Percentiles rank a stretch among this genome's conserved stretches.
Conservation (phyloP, 495 filamentous ascomycete genomes). For the Aeminium ludgeri region DNA sequence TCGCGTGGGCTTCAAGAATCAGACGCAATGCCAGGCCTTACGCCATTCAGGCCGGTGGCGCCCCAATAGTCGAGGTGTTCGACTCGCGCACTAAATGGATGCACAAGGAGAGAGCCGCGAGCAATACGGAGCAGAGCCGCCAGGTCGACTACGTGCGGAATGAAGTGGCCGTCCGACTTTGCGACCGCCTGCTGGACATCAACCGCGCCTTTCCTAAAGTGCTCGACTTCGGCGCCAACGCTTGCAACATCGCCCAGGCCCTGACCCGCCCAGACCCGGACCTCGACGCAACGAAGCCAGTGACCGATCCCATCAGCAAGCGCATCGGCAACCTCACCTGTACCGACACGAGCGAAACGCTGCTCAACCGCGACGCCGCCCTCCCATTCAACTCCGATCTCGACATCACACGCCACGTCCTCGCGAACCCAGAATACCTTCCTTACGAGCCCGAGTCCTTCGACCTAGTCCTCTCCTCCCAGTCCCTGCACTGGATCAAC, state of each 20-base stretch:
- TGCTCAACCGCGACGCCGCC: constrained; percentile 69
- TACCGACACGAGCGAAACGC: constrained; percentile 57
- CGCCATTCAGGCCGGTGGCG: constrained; percentile 58
- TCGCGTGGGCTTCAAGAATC: too few species aligned
- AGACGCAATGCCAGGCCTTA: constrained; percentile 33
- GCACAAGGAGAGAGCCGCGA: constrained; percentile 74
- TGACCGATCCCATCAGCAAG: constrained; percentile 44
- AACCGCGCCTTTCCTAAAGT: constrained; percentile 69
- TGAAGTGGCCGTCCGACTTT: constrained; percentile 71
- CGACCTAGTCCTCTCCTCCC: constrained; percentile 71
- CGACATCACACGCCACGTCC: constrained; percentile 50
- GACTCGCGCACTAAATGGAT: constrained; percentile 69
- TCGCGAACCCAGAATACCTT: constrained; percentile 50
- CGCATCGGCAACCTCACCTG: constrained; percentile 57
- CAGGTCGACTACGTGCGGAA: constrained; percentile 82
- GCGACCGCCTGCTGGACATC: constrained; percentile 83
- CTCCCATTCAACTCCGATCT: constrained; percentile 60
- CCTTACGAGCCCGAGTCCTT: constrained; percentile 66
- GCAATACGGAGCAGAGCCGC: constrained; percentile 50
- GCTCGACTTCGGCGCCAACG: constrained; percentile 89
- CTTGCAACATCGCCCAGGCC: constrained; percentile 79
- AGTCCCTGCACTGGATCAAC: constrained; percentile 95
- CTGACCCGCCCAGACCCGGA: constrained; percentile 53
- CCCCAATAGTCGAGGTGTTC: constrained; percentile 76
- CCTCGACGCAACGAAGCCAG: constrained; percentile 25